Base-by-base conservation (phyloP, 768 basidiomycete species). In the Aureoboletus auriporus region DNA sequence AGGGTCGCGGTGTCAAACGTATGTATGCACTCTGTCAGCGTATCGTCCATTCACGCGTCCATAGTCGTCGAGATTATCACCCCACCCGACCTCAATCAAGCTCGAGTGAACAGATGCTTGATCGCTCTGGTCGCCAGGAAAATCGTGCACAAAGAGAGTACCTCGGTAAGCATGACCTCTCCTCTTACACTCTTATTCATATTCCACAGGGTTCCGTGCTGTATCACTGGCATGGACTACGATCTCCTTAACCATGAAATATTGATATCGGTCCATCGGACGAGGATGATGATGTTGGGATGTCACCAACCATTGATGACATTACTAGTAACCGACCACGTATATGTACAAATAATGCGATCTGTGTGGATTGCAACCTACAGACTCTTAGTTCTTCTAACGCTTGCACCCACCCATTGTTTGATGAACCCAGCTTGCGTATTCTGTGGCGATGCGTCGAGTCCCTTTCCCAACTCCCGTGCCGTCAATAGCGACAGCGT, bases 41-140 rank as follows among this genome's bases (percentile, higher is more conserved):
- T 7, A 7, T 28, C n/a, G 0, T 34, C 27, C 31, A 26, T 33
- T 59, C 1, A 59, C 28, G 28, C 29, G 27, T n/a, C 14, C 16
- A 8, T 4, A 95, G 93, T 94, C 20, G 68, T 77, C 28, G 88
- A 91, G 47, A 75, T 94, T 46, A 78, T 93, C 56, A 76, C 74
- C 36, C 83, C 83, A 2, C 89, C 91, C 0, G 89, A 92, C 53
- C 76, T 95, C 33, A 89, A 84, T 44, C 93, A 95, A 71, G 87
- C 92, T 8, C 78, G 89, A 37, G 93, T 92, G 36, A 95, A 96
- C 67, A 94, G 92, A 64, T 95, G 92, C 57, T 74, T 97, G 33
- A 92, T 97, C 44, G 90, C 92, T 2, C 72, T 97, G 7, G 92
- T 94, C 5, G 86, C 86, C 61, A 77, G 89, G 42, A 95, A 94